Percentiles rank a stretch among this genome's conserved stretches.
Evolutionary conservation across 2,329 filamentous ascomycete species (phyloP).

Genomic region (Arthrobotrys pseudoclavata): DNA sequence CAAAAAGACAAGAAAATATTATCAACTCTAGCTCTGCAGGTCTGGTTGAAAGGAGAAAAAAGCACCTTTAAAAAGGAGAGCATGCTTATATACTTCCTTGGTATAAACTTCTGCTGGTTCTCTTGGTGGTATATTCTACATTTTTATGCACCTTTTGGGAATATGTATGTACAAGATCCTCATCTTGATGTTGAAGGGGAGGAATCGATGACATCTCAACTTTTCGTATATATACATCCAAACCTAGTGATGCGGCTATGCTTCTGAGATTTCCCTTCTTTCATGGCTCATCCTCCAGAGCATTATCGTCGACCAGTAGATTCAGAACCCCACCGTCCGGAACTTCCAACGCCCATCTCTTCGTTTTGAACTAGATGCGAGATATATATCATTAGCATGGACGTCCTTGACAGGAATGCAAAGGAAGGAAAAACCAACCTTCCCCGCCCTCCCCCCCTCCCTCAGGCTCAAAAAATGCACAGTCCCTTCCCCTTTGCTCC

Average conservation of each 20-base stretch:
- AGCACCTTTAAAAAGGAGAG: too few species aligned
- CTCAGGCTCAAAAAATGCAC: constrained; percentile 86
- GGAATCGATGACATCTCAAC: too few species aligned
- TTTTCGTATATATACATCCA: too few species aligned
- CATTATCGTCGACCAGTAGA: constrained; percentile 73
- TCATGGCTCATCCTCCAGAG: neutral
- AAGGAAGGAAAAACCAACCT: constrained; percentile 28
- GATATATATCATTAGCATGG: constrained; percentile 1
- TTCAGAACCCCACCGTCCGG: constrained; percentile 77
- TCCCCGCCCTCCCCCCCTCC: constrained; percentile 71
- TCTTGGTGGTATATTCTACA: neutral
- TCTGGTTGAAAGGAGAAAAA: too few species aligned
- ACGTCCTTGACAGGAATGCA: neutral
- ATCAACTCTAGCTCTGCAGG: too few species aligned
- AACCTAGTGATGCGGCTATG: too few species aligned
- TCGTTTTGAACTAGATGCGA: constrained; percentile 79
- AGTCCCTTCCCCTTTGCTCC: constrained; percentile 76
- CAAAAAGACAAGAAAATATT: neutral
- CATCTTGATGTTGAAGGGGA: neutral
- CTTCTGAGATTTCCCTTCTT: neutral
- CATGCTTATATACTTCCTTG: too few species aligned
- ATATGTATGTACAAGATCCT: neutral
- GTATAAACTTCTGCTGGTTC: too few species aligned
- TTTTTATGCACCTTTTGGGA: neutral
- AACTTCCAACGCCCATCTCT: constrained; percentile 87